Percentiles rank a stretch among this genome's conserved stretches.
Evolutionary conservation across 2,329 filamentous ascomycete species (phyloP).

Genomic region (Rutstroemia sp.): DNA sequence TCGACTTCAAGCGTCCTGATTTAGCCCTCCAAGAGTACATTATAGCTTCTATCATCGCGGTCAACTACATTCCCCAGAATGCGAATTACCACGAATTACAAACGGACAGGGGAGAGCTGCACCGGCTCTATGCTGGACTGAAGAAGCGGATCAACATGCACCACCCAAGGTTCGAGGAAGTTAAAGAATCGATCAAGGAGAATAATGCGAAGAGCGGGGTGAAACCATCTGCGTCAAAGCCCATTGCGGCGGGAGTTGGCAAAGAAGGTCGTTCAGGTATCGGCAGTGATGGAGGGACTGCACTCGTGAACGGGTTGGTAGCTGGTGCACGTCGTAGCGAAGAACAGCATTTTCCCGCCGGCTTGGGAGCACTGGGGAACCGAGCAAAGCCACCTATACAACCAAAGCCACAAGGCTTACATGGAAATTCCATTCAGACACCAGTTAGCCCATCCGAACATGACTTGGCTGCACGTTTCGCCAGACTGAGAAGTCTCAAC

Average conservation of each 20-base stretch:
- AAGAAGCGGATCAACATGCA: constrained; percentile 43
- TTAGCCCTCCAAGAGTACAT: constrained; percentile 79
- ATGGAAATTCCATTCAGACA: constrained; percentile 43
- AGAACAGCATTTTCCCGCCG: neutral
- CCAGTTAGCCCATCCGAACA: constrained; percentile 26
- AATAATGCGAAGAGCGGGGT: constrained; percentile 58
- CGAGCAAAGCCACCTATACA: constrained; percentile 38
- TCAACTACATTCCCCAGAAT: constrained; percentile 70
- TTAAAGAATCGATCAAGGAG: constrained; percentile 53
- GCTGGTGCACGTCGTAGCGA: neutral
- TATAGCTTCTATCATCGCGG: constrained; percentile 69
- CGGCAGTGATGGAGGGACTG: neutral
- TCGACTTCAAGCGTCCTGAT: constrained; percentile 61
- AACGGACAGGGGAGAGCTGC: constrained; percentile 42
- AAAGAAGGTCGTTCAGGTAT: constrained; percentile 6
- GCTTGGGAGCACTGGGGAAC: neutral
- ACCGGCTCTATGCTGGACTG: constrained; percentile 42
- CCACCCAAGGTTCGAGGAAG: constrained; percentile 44
- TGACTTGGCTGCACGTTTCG: constrained; percentile 51
- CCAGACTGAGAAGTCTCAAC: constrained; percentile 40
- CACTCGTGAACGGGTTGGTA: neutral
- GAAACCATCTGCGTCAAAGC: constrained; percentile 2
- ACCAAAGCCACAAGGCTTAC: constrained; percentile 61
- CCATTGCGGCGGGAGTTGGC: constrained; percentile 5
- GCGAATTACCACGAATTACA: constrained; percentile 63